Evolutionary conservation across 371 early-diverging fungal species (phyloP).

Genomic region (Actinomortierella wolfii): DNA sequence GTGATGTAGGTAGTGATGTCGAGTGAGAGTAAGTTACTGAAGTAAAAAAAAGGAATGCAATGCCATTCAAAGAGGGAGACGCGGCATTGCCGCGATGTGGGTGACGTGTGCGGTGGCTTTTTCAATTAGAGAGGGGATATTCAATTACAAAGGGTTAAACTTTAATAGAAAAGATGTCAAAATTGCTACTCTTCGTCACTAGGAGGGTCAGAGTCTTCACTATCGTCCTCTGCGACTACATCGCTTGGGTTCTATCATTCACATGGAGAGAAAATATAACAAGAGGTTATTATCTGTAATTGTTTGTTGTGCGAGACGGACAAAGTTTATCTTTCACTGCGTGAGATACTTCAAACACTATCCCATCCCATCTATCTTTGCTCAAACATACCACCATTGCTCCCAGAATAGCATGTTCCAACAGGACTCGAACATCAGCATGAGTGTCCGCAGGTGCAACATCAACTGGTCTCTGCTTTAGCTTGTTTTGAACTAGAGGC

Average conservation of each 20-base stretch:
- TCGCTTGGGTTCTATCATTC: background rate
- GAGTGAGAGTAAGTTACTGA: background rate
- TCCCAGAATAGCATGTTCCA: conserved; percentile 20
- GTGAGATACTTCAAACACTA: background rate
- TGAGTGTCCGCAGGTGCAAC: conserved; percentile 25
- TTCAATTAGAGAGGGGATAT: background rate
- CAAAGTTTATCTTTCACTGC: background rate
- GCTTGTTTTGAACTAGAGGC: conserved; percentile 32
- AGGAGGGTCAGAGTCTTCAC: background rate
- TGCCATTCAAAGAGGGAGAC: background rate
- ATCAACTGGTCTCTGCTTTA: conserved; percentile 21
- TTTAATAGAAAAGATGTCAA: background rate
- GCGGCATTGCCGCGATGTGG: background rate
- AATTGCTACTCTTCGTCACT: background rate
- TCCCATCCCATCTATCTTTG: background rate
- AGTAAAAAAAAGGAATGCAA: too few relatives aligned
- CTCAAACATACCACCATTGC: conserved; percentile 16
- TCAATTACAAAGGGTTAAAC: too few relatives aligned
- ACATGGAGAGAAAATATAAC: background rate
- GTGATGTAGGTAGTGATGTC: background rate
- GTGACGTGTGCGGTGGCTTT: background rate
- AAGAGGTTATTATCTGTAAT: background rate
- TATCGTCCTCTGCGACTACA: background rate
- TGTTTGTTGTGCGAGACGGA: background rate
- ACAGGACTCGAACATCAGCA: conserved; percentile 15